Conservation (phyloP, 129 eudicot genomes). For the Flaveria robusta region DNA sequence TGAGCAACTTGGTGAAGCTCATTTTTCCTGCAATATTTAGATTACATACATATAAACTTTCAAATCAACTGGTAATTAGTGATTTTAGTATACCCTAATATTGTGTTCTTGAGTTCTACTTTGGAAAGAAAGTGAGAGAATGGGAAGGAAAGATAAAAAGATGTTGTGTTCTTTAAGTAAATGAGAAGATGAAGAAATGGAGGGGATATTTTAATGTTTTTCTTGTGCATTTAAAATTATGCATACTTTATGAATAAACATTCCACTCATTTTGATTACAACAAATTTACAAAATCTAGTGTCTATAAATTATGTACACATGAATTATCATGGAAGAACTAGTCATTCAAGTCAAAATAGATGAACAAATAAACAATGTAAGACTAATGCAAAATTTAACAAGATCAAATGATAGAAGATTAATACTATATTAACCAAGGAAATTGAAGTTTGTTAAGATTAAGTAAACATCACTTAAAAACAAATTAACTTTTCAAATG, state of each 20-base stretch:
- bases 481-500: not conserved
- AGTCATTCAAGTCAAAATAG: not conserved
- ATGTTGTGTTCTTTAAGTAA: not conserved
- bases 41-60: slow-evolving; percentile 18
- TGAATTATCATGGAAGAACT: not conserved
- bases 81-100: slow-evolving; percentile 6
- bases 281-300: not conserved
- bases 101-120: not conserved
- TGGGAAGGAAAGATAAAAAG: not conserved
- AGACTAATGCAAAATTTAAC: not conserved
- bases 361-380: not conserved
- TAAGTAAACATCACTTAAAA: not conserved
- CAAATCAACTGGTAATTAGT: slow-evolving; percentile 3
- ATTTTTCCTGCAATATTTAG: slow-evolving; percentile 52
- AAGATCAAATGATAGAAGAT: no score
- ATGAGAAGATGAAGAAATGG: not conserved
- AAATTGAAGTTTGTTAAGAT: not conserved
- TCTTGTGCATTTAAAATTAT: not conserved
- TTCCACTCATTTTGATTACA: not conserved
- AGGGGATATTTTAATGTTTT: not conserved
- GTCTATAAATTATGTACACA: not conserved
- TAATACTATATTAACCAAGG: not conserved
- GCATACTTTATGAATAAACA: not conserved
- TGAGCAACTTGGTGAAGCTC: slow-evolving; percentile 98
- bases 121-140: not conserved